Percentiles rank a stretch among this genome's conserved stretches.
Conservation (phyloP, 495 filamentous ascomycete genomes). For the Amphirosellinia nigrospora region DNA sequence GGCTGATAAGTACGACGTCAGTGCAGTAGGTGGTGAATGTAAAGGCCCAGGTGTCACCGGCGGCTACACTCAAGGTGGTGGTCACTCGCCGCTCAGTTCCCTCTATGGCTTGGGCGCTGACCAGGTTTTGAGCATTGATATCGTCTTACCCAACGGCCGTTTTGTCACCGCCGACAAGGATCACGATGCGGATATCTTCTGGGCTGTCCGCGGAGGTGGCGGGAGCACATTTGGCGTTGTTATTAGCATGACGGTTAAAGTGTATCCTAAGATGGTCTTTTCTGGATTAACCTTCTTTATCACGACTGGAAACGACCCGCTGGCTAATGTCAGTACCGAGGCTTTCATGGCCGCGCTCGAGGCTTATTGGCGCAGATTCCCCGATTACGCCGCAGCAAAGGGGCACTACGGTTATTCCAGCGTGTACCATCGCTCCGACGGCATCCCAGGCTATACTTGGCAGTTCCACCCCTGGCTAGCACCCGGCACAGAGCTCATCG, state of each 20-base stretch:
- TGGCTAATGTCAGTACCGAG: slow-evolving; percentile 43
- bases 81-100: slow-evolving; percentile 52
- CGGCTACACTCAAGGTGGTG: slow-evolving; percentile 62
- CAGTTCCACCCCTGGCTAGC: slow-evolving; percentile 56
- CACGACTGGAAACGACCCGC: slow-evolving; percentile 29
- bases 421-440: slow-evolving; percentile 39
- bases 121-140: slow-evolving; percentile 59
- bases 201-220: slow-evolving; percentile 66
- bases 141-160: slow-evolving; percentile 62
- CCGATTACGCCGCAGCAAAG: slow-evolving; percentile 49
- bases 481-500: slow-evolving; percentile 49
- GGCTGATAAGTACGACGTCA: slow-evolving; percentile 46
- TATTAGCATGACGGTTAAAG: slow-evolving; percentile 55
- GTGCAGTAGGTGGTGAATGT: slow-evolving; percentile 57
- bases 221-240: slow-evolving; percentile 67
- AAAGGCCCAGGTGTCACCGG: slow-evolving; percentile 59
- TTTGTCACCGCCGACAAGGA: slow-evolving; percentile 59
- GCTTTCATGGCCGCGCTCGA: slow-evolving; percentile 58
- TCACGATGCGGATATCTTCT: slow-evolving; percentile 66
- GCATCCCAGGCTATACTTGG: slow-evolving; percentile 40
- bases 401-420: slow-evolving; percentile 63
- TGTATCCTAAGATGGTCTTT: slow-evolving; percentile 47
- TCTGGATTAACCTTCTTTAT: slow-evolving; percentile 45
- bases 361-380: slow-evolving; percentile 55
- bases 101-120: slow-evolving; percentile 59